Evolutionary conservation across 2,329 filamentous ascomycete genomes (phyloP), one percentile per base, ranked within the genome.

Genomic region (Diplodia sapinea): DNA sequence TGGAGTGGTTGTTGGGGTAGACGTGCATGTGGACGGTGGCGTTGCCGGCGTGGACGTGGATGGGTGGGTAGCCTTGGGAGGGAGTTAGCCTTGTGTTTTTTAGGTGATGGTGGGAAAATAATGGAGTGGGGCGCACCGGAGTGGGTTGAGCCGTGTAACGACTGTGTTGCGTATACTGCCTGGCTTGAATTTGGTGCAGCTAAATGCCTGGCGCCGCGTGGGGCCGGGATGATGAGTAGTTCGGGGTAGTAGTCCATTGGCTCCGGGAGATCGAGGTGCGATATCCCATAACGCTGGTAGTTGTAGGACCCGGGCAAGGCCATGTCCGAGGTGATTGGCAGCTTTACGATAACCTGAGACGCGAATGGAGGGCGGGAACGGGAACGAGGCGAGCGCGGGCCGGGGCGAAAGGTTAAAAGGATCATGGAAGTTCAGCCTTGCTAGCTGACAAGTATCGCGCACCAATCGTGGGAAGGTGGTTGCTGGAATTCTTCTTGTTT

Each of bases 31-130:
- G 57, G 57, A 62, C 50, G 26, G 40, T 62, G 23, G 29, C 57
- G 43, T 43, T 31, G 57, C 57, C 57, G 13, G 57, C 26, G 40
- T 62, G 57, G 57, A 62, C n/a, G 57, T 62, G 40, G 57, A 62
- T 49, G 38, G 38, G 38, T n/a, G 57, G 57, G 57, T 33, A 47
- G 40, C 20, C 57, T 38, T 40, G 54, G 12, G 2, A 1, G 23
- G 33, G n/a, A n/a, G 52, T 55, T n/a, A 20, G 31, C 17, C 2
- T 5, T 8, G 17, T 43, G 36, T 23, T 17, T 38, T 8, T 38
- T 13, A 33, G 6, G 49, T 51, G n/a, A 7, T 8, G 15, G 47
- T 15, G 38, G 17, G 17, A 43, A 43, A 15, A 43, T 1, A 6
- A 43, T 9, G 40, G 40, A 7, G 6, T 20, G 8, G 43, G 17